Conservation (phyloP, 495 filamentous ascomycete genomes). For the Penicillium manginii region DNA sequence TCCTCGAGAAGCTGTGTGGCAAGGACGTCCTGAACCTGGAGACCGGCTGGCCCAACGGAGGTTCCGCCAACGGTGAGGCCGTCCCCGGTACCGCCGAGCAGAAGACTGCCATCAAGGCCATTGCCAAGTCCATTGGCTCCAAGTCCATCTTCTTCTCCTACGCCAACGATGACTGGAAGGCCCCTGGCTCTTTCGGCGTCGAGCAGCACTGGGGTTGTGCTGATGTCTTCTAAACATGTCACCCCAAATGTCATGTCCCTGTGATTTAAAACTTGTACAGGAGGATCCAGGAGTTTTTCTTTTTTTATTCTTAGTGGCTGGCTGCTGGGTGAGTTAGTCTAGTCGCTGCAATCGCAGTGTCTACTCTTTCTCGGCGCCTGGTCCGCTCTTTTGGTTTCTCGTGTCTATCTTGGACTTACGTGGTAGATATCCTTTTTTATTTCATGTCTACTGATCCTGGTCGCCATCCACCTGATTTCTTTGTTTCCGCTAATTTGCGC, state of each 20-base stretch:
- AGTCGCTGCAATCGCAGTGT: no score
- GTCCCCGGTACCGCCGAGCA: slow-evolving; percentile 70
- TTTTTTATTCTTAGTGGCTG: slow-evolving; percentile 7
- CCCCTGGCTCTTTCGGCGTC: slow-evolving; percentile 65
- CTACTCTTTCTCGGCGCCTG: no score
- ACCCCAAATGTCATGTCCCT: slow-evolving; percentile 5
- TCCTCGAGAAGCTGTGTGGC: slow-evolving; percentile 68
- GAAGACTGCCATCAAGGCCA: slow-evolving; percentile 67
- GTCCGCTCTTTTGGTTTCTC: slow-evolving; percentile 24
- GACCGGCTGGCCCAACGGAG: slow-evolving; percentile 84
- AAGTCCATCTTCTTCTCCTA: slow-evolving; percentile 79
- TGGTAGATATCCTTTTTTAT: slow-evolving; percentile 47
- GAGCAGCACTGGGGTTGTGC: slow-evolving; percentile 80
- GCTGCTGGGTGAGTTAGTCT: background rate
- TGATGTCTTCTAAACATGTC: slow-evolving; percentile 49
- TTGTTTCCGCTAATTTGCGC: slow-evolving; percentile 27
- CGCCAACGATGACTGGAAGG: slow-evolving; percentile 83
- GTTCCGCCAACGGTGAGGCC: slow-evolving; percentile 70
- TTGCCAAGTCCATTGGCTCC: slow-evolving; percentile 58
- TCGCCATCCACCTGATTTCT: slow-evolving; percentile 35
- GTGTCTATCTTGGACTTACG: slow-evolving; percentile 37
- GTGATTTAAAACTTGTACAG: slow-evolving; percentile 39
- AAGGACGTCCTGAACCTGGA: slow-evolving; percentile 78
- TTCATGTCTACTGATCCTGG: slow-evolving; percentile 39
- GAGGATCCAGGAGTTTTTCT: slow-evolving; percentile 34